Conservation (phyloP, 257 asterid genomes). For the Rauvolfia tetraphylla region DNA sequence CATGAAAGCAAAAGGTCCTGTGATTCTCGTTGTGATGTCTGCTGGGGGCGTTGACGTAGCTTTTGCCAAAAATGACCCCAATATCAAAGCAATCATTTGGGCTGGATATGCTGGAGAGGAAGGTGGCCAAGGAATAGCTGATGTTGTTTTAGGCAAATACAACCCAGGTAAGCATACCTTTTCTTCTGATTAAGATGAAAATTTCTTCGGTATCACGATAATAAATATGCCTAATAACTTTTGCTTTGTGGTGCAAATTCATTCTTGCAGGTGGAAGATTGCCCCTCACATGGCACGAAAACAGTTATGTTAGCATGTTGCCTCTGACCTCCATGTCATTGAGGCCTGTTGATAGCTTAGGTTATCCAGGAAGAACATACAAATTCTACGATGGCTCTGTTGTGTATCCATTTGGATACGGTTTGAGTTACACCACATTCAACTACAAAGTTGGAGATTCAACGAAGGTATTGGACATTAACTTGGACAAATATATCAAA, state of each 20-base stretch:
- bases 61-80: slow-evolving; percentile 27
- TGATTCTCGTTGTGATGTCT: slow-evolving; percentile 37
- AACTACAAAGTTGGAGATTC: slow-evolving; percentile 8
- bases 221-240: too few species aligned
- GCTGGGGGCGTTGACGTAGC: slow-evolving; percentile 46
- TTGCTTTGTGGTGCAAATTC: too few species aligned
- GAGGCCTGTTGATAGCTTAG: slow-evolving; percentile 25
- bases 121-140: slow-evolving; percentile 48
- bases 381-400: slow-evolving; percentile 37
- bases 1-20: slow-evolving; percentile 29
- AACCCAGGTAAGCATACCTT: slow-evolving; percentile 31
- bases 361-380: slow-evolving; percentile 47
- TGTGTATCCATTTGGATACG: slow-evolving; percentile 44
- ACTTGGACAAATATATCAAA: slow-evolving; percentile 23
- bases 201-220: too few species aligned
- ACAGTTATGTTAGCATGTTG: slow-evolving; percentile 19
- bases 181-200: too few species aligned
- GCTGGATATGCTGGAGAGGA: slow-evolving; percentile 52
- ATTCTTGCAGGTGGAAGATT: slow-evolving; percentile 34
- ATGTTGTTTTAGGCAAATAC: slow-evolving; percentile 39
- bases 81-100: slow-evolving; percentile 40
- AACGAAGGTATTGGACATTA: neutral
- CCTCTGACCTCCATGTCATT: slow-evolving; percentile 33
- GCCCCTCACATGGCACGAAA: slow-evolving; percentile 43
- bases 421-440: slow-evolving; percentile 45